These are phyloP conservation scores for Globisporangium ultimum DNA, from an alignment of 352 stramenopile genomes.

Conservation along the genomic window DNA sequence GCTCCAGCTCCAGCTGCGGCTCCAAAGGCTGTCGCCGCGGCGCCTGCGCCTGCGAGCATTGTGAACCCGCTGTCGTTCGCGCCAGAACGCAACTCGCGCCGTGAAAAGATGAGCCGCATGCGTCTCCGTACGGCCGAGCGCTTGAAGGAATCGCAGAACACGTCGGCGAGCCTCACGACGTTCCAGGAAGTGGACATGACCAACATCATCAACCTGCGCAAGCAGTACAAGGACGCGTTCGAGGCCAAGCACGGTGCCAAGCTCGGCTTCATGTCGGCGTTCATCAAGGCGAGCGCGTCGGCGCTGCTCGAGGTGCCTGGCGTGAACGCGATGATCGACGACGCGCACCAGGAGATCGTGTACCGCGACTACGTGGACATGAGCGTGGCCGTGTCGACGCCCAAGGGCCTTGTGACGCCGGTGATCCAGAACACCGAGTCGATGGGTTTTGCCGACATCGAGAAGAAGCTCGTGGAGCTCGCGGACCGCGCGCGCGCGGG, in stretches of 20 bases:
- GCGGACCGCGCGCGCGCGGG: constrained; percentile 66
- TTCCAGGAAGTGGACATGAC: constrained; percentile 99
- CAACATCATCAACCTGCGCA: constrained; percentile 93
- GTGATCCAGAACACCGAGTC: constrained; percentile 97
- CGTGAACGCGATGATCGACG: constrained; percentile 99
- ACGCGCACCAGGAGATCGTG: constrained; percentile 97
- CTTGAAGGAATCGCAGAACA: constrained; percentile 98
- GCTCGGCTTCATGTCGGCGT: constrained; percentile 98
- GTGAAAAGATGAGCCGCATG: constrained; percentile 99
- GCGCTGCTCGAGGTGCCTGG: constrained; percentile 92
- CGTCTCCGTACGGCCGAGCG: constrained; percentile 94
- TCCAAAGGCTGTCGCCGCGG: neutral
- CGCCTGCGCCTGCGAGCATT: constrained; percentile 12
- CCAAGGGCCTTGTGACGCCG: constrained; percentile 96
- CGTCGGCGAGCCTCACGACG: constrained; percentile 96
- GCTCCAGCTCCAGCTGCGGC: constrained; percentile 11
- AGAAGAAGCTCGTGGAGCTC: constrained; percentile 95
- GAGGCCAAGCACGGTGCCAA: constrained; percentile 97
- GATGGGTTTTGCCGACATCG: constrained; percentile 97
- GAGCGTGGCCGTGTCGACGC: constrained; percentile 95
- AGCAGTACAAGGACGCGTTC: constrained; percentile 95
- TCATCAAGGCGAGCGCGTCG: constrained; percentile 94
- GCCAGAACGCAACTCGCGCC: constrained; percentile 43
- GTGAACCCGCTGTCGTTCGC: constrained; percentile 37
- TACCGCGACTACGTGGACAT: constrained; percentile 99